A percentile compares a stretch with the other conserved stretches of the same genome.
These are phyloP conservation scores for Venturia oleaginea DNA, from an alignment of 2,329 filamentous ascomycete species.

Conservation along the genomic window DNA sequence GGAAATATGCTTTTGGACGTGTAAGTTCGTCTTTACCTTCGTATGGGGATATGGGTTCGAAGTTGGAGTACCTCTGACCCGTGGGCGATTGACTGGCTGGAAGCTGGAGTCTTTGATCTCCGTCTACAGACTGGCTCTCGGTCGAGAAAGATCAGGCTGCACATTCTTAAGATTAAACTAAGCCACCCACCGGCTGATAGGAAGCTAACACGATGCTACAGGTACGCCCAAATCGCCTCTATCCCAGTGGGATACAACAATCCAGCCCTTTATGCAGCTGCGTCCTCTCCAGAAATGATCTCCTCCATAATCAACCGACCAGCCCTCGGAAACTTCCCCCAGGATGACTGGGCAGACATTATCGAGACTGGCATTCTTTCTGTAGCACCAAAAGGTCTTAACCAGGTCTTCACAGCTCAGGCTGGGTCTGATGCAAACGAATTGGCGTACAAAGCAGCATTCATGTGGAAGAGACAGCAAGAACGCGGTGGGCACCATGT, in stretches of 20 bases:
- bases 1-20: constrained; percentile 66
- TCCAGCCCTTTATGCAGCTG: constrained; percentile 59
- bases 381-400: constrained; percentile 71
- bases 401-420: constrained; percentile 87
- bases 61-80: not conserved
- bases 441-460: constrained; percentile 88
- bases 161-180: not conserved
- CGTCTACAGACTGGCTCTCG: constrained; percentile 7
- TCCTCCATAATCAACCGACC: constrained; percentile 78
- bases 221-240: constrained; percentile 85
- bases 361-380: constrained; percentile 72
- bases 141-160: not conserved
- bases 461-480: constrained; percentile 80
- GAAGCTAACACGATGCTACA: constrained; percentile 23
- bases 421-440: constrained; percentile 90
- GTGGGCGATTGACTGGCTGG: not conserved
- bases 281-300: constrained; percentile 68
- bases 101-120: not conserved
- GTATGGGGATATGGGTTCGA: not conserved
- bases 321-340: constrained; percentile 83
- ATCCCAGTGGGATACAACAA: constrained; percentile 94
- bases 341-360: constrained; percentile 71
- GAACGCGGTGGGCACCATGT: constrained; percentile 69
- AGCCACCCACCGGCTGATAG: not conserved
- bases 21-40: constrained; percentile 32